Evolutionary conservation across 2,329 filamentous ascomycete species (phyloP), one percentile per base, ranked within the genome.

Genomic region (Emergomyces orientalis): DNA sequence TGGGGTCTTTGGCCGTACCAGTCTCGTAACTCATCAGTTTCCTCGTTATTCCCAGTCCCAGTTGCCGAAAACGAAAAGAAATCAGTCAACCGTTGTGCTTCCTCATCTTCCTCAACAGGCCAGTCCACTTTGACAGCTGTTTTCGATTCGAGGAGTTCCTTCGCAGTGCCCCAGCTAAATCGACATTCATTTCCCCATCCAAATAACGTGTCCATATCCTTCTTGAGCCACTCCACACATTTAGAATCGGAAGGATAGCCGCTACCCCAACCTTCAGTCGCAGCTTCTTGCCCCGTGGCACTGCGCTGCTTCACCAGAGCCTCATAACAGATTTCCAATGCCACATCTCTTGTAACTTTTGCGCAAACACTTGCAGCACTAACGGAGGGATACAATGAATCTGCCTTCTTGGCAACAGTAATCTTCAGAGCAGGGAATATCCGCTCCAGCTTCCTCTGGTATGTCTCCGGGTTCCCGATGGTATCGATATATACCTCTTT

Each of bases 121-220:
- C 93, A 97, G 55, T 96, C 91, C 0, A 96, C 88, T 72, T 83
- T 87, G 61, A 88, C 82, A 30, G 79, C 80, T 9, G 79, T 82
- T 73, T 89, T 91, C n/a, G 80, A 78, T 68, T 97, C 92, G 3
- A 99, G 78, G 85, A 97, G 84, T 71, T 97, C 92, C 77, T 95
- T 97, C 1, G 89, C 89, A 0, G 94, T 97, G 0, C 89, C 89
- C 94, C 94, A 99, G 71, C 91, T 96, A 72, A 97, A 97, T 4
- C 94, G 83, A 73, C 91, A 96, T 76, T 97, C 92, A 30, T 84
- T 84, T 0, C 93, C 92, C 93, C 94, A 99, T 17, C 94, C 94
- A 78, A 97, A 99, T 1, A 97, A 78, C 2, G 90, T 90, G 71
- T 99, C 88, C 87, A 97, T 93, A 67, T 93, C 94, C 47, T 79